Percentiles rank a stretch among this genome's conserved stretches.
Evolutionary conservation across 2,329 filamentous ascomycete species (phyloP).

Genomic region (Knufia petricola): DNA sequence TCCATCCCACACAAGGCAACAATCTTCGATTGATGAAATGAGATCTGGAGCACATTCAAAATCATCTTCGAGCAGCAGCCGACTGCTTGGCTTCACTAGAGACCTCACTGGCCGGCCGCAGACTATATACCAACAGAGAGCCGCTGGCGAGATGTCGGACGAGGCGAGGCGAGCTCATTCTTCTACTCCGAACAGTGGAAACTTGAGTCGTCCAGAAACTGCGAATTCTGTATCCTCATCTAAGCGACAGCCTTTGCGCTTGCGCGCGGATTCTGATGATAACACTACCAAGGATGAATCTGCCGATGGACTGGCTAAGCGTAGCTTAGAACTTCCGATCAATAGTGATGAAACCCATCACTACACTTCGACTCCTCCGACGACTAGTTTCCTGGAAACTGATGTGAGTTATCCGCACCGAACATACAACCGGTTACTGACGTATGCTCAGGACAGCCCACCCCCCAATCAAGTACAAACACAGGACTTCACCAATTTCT

Average conservation of each 20-base stretch:
- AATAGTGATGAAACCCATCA: slow-evolving; percentile 74
- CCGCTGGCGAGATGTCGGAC: slow-evolving; percentile 8
- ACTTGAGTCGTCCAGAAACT: slow-evolving; percentile 13
- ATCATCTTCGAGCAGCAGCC: slow-evolving; percentile 12
- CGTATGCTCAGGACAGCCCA: slow-evolving; percentile 18
- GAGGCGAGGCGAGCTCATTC: slow-evolving; percentile 10
- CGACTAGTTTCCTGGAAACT: slow-evolving; percentile 56
- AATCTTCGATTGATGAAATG: slow-evolving; percentile 4
- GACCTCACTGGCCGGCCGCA: slow-evolving; percentile 7
- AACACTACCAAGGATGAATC: slow-evolving; percentile 7
- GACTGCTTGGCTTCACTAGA: slow-evolving; percentile 9
- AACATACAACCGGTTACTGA: neutral
- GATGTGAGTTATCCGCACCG: slow-evolving; percentile 45
- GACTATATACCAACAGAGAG: slow-evolving; percentile 9
- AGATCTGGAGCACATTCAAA: slow-evolving; percentile 4
- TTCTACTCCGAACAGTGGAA: slow-evolving; percentile 15
- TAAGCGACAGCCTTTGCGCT: slow-evolving; percentile 17
- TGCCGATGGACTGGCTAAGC: slow-evolving; percentile 40
- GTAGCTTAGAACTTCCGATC: slow-evolving; percentile 69
- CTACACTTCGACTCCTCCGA: slow-evolving; percentile 71
- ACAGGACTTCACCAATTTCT: slow-evolving; percentile 31
- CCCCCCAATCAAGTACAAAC: slow-evolving; percentile 27
- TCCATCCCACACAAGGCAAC: neutral
- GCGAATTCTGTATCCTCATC: slow-evolving; percentile 13
- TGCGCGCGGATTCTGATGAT: slow-evolving; percentile 17